These are phyloP conservation scores for Oemleria cerasiformis DNA, from an alignment of 306 rosid species.

Conservation along the genomic window DNA sequence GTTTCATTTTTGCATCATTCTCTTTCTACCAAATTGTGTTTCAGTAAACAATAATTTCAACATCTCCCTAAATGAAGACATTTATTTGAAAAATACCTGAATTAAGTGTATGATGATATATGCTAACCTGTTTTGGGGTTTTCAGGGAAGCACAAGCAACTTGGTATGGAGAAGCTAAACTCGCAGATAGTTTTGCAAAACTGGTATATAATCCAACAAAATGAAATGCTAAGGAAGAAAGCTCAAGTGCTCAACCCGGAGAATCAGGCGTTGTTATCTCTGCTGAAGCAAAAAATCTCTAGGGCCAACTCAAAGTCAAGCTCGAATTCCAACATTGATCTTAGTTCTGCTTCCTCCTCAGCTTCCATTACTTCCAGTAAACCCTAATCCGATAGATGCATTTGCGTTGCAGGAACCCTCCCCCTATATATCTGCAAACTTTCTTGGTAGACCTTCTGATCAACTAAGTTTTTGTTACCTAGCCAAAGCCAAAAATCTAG, in stretches of 20 bases:
- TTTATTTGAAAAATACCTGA: too few relatives aligned
- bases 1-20: conserved; percentile 15
- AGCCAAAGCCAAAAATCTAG: conserved; percentile 2
- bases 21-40: background rate
- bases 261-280: conserved; percentile 34
- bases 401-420: too few relatives aligned
- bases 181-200: conserved; percentile 32
- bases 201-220: conserved; percentile 34
- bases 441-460: background rate
- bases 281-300: conserved; percentile 27
- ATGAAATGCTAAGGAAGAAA: conserved; percentile 33
- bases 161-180: conserved; percentile 29
- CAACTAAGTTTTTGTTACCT: conserved; percentile 1
- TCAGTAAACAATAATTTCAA: too few relatives aligned
- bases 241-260: conserved; percentile 36
- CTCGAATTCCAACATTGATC: conserved; percentile 13
- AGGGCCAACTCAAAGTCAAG: conserved; percentile 17
- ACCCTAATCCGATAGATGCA: conserved; percentile 1
- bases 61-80: too few relatives aligned
- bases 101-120: too few relatives aligned
- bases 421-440: background rate
- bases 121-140: background rate
- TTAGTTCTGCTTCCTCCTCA: conserved; percentile 27
- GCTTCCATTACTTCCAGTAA: conserved; percentile 12
- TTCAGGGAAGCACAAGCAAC: conserved; percentile 12